Conservation (phyloP, 2,329 filamentous ascomycete genomes). For the Colletotrichum australisinense region DNA sequence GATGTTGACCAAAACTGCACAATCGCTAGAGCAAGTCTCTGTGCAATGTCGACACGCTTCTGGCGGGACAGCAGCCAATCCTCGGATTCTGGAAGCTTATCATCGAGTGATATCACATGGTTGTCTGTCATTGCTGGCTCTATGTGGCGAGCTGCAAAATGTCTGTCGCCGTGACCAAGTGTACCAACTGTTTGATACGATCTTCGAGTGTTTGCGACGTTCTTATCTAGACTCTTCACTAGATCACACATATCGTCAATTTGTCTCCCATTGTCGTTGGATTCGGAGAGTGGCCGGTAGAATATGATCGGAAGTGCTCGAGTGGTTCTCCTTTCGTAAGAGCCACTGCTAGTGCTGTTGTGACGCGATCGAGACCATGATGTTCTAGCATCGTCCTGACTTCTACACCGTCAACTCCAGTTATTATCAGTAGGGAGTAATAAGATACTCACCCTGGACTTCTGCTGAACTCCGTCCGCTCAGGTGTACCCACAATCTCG, state of each 20-base stretch:
- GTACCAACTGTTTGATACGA: background rate
- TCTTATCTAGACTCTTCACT: background rate
- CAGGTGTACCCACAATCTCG: background rate
- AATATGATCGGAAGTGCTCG: background rate
- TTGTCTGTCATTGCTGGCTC: background rate
- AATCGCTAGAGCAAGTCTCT: constrained; percentile 11
- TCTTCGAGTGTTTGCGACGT: background rate
- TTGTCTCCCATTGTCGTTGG: background rate
- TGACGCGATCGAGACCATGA: constrained; percentile 4
- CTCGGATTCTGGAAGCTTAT: background rate
- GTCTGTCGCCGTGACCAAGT: background rate
- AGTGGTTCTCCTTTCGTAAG: background rate
- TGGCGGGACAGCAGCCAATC: background rate
- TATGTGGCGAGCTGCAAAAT: background rate
- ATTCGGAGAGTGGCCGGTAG: background rate
- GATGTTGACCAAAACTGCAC: constrained; percentile 16
- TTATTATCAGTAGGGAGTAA: background rate
- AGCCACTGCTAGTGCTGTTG: background rate
- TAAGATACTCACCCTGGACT: background rate
- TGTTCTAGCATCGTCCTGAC: background rate
- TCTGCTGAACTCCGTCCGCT: background rate
- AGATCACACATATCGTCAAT: constrained; percentile 10
- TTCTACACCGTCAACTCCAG: background rate
- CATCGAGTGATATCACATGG: background rate
- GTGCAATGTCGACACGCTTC: constrained; percentile 12